Evolutionary conservation across 1,284 basidiomycete species (phyloP), one percentile per base, ranked within the genome.

Genomic region (Apiotrichum sp.): DNA sequence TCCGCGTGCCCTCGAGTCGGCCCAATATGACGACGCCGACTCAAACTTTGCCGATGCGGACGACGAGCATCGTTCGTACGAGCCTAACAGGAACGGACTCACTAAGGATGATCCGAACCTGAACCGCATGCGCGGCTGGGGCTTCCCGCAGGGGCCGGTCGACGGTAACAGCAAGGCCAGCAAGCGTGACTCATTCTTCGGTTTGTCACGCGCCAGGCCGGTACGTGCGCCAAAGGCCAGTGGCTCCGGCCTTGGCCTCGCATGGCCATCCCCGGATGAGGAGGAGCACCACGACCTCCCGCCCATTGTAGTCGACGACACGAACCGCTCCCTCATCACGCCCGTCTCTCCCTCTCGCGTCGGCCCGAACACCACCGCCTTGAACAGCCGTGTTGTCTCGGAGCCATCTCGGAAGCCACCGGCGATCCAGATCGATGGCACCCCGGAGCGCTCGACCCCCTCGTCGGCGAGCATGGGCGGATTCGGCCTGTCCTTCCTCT

Each of bases 101-200:
- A 29, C 47, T 55, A 51, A 48, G 5, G 67, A 69, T 1, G 68
- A 69, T 53, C 61, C 66, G 5, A 70, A 67, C 55, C 33, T 54
- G 3, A 43, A 50, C 33, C 63, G 69, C 34, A 67, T 71, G 60
- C 56, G 62, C 47, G 65, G 61, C 8, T 74, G 68, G 67, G 69
- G 69, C 0, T 72, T 74, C 59, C 72, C 72, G 2, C 51, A 55
- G 11, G 61, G 56, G 7, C 59, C 61, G 6, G 52, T 59, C 5
- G 53, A 55, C 41, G 54, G 50, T 42, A 36, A 32, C 13, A 48
- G 32, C 35, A 48, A 55, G 33, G 50, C 63, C 49, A 53, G 50
- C 52, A 69, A 71, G 52, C 57, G 70, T 14, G 72, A 74, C 35
- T 69, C 66, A 4, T 74, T 74, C 65, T 74, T 74, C 53, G 72